Evolutionary conservation across 2,329 filamentous ascomycete species (phyloP).

Genomic region (Ceratocystis cacaofunesta): DNA sequence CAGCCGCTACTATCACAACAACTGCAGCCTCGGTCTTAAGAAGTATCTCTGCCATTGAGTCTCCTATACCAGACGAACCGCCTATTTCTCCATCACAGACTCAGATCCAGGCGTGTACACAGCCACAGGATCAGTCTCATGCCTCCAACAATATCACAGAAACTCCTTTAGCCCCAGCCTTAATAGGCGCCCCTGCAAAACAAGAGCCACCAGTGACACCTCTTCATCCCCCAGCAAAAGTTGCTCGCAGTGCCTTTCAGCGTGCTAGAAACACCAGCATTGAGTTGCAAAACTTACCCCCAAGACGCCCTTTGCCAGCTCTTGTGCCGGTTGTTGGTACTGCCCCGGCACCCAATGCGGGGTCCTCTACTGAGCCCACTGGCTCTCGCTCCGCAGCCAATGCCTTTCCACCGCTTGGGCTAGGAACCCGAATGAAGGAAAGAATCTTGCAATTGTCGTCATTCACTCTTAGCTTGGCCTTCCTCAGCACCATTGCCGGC

Average conservation of each 20-base stretch:
- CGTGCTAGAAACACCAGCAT: not conserved
- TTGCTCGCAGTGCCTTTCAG: not conserved
- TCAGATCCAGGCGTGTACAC: not conserved
- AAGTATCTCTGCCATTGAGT: not conserved
- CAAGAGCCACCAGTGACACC: not conserved
- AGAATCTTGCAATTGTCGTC: constrained; percentile 50
- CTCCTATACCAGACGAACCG: not conserved
- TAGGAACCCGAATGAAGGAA: constrained; percentile 41
- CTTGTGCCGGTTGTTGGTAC: not conserved
- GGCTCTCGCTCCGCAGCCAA: not conserved
- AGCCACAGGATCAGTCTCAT: not conserved
- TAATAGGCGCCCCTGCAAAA: not conserved
- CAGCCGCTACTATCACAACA: not conserved
- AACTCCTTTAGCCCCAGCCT: not conserved
- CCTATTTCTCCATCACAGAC: not conserved
- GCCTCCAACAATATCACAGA: not conserved
- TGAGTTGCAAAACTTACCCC: not conserved
- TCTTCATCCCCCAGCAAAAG: not conserved
- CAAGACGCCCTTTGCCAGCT: not conserved
- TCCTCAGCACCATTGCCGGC: constrained; percentile 60
- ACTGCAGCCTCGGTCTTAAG: not conserved
- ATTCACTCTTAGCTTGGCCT: constrained; percentile 61
- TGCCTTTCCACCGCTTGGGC: not conserved
- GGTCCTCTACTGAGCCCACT: not conserved
- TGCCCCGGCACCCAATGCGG: not conserved